Evolutionary conservation across 805 yeast species (phyloP).

Genomic region (Metschnikowia lachancei): DNA sequence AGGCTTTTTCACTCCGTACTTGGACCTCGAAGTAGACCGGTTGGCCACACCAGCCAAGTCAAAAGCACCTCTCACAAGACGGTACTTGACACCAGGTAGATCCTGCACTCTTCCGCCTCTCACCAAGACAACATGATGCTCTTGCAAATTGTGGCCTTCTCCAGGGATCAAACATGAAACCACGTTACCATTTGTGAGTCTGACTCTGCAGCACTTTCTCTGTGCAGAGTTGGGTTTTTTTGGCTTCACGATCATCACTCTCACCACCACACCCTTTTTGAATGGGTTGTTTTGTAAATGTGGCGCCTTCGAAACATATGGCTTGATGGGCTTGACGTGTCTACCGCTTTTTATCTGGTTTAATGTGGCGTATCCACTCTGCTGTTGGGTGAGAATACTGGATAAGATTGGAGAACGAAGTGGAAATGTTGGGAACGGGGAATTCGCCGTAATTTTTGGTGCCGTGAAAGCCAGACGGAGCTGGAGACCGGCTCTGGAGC

Average conservation of each 20-base stretch:
- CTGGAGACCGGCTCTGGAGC: constrained; percentile 9
- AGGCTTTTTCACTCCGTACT: constrained; percentile 90
- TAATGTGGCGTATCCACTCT: constrained; percentile 62
- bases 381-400: constrained; percentile 30
- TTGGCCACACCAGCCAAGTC: constrained; percentile 95
- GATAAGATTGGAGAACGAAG: constrained; percentile 3
- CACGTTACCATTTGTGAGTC: constrained; percentile 84
- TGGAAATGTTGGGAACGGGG: constrained; percentile 6
- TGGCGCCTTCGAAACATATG: constrained; percentile 62
- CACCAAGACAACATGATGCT: constrained; percentile 91
- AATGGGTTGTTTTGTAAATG: constrained; percentile 82
- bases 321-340: constrained; percentile 48
- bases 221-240: constrained; percentile 98
- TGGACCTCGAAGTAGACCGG: constrained; percentile 83
- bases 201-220: constrained; percentile 93
- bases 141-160: constrained; percentile 97
- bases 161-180: constrained; percentile 96
- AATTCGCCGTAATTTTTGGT: constrained; percentile 4
- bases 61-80: constrained; percentile 86
- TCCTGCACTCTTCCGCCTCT: constrained; percentile 99
- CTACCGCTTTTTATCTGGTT: constrained; percentile 75
- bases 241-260: constrained; percentile 94
- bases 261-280: constrained; percentile 86
- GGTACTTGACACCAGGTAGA: constrained; percentile 97
- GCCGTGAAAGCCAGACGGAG: constrained; percentile 3